A percentile compares a stretch with the other conserved stretches of the same genome.
Evolutionary conservation across 192 early-diverging fungal species (phyloP).

Genomic region (Coemansia aciculifera): DNA sequence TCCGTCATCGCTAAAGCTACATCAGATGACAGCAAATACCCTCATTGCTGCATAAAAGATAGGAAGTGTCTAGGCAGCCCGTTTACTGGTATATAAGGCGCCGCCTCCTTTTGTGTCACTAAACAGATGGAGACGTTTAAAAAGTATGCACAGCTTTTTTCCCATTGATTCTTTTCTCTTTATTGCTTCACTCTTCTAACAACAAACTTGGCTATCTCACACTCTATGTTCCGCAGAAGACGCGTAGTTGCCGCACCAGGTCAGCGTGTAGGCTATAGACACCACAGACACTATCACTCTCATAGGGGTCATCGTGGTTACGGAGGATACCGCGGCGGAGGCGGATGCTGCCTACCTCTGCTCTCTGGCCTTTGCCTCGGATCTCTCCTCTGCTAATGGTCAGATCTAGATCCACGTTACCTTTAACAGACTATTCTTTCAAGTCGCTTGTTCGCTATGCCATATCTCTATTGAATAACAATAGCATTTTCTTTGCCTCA

Average conservation of each 20-base stretch:
- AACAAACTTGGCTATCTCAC: not conserved
- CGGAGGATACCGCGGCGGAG: not conserved
- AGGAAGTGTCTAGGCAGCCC: not conserved
- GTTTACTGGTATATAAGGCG: no score
- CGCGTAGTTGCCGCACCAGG: constrained; percentile 13
- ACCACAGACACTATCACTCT: constrained; percentile 7
- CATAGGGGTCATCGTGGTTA: not conserved
- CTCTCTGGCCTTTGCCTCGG: constrained; percentile 9
- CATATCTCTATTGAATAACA: not conserved
- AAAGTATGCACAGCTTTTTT: not conserved
- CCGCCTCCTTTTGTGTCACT: no score
- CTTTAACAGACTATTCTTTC: no score
- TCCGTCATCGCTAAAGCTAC: not conserved
- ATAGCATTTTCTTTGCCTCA: not conserved
- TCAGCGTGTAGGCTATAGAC: constrained; percentile 2
- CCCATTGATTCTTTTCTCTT: not conserved
- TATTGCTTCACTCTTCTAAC: not conserved
- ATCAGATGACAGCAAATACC: not conserved
- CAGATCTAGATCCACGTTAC: not conserved
- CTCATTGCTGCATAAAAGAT: not conserved
- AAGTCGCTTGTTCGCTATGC: no score
- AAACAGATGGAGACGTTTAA: not conserved
- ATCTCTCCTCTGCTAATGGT: not conserved
- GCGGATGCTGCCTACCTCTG: constrained; percentile 10
- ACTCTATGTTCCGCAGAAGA: constrained; percentile 19